These are phyloP conservation scores for Piloderma croceum DNA, from an alignment of 768 basidiomycete genomes.

Conservation along the genomic window DNA sequence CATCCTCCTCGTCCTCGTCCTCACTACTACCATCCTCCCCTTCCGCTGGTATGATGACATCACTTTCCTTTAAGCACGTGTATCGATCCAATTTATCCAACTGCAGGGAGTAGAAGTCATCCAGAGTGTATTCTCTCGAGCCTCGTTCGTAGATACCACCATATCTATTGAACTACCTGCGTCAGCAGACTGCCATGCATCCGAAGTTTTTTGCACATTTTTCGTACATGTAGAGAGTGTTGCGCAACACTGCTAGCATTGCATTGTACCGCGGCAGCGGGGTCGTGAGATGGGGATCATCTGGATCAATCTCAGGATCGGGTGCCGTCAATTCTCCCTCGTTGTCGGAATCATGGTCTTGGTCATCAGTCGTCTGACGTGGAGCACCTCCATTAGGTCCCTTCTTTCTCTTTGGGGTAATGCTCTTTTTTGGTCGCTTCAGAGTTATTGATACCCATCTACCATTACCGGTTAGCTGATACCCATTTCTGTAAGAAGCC, in stretches of 20 bases:
- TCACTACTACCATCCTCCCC: constrained; percentile 59
- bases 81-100: constrained; percentile 83
- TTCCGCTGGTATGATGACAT: constrained; percentile 53
- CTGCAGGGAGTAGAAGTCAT: constrained; percentile 78
- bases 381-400: constrained; percentile 18
- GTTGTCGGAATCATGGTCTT: constrained; percentile 16
- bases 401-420: constrained; percentile 40
- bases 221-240: constrained; percentile 79
- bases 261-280: constrained; percentile 81
- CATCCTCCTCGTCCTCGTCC: constrained; percentile 54
- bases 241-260: constrained; percentile 80
- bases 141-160: constrained; percentile 86
- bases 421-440: constrained; percentile 51
- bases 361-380: constrained; percentile 12
- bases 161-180: constrained; percentile 58
- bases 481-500: constrained; percentile 54
- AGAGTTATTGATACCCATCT: constrained; percentile 76
- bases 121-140: constrained; percentile 79
- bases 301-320: constrained; percentile 43
- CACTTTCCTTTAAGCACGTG: constrained; percentile 64
- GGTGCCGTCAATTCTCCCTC: too few relatives aligned
- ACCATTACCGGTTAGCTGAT: constrained; percentile 69
- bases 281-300: constrained; percentile 58
- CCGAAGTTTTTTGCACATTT: not conserved
- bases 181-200: too few relatives aligned